These are phyloP conservation scores for Atkinsonella hypoxylon DNA, from an alignment of 2,329 filamentous ascomycete genomes.

Conservation along the genomic window DNA sequence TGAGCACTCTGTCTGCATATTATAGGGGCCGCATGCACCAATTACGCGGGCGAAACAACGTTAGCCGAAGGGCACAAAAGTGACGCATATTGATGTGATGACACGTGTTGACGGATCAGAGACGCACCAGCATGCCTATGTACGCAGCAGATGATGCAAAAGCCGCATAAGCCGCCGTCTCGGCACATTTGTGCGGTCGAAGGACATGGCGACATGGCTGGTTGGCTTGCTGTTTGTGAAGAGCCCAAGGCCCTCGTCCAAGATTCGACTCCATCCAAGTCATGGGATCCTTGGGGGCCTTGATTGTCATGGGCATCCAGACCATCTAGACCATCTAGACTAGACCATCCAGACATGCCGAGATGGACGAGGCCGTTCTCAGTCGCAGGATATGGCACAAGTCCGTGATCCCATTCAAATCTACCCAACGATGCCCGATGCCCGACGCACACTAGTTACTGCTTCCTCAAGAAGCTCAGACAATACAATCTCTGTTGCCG, in stretches of 20 bases:
- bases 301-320: neutral
- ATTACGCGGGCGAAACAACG: neutral
- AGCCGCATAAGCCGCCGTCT: neutral
- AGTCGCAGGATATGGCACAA: neutral
- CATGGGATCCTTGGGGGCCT: constrained; percentile 1
- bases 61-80: neutral
- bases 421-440: constrained; percentile 7
- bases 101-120: constrained; percentile 6
- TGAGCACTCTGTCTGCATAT: neutral
- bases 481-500: neutral
- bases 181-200: neutral
- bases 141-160: neutral
- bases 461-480: neutral
- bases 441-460: constrained; percentile 1
- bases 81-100: constrained; percentile 3
- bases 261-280: neutral
- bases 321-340: too few species aligned
- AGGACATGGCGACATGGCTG: neutral
- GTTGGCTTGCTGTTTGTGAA: neutral
- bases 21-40: neutral
- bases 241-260: neutral
- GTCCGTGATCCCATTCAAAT: neutral
- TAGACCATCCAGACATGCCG: neutral
- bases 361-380: neutral
- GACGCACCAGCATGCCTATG: neutral